Base-by-base conservation (phyloP, 352 stramenopile species). In the Phytophthora sp. region DNA sequence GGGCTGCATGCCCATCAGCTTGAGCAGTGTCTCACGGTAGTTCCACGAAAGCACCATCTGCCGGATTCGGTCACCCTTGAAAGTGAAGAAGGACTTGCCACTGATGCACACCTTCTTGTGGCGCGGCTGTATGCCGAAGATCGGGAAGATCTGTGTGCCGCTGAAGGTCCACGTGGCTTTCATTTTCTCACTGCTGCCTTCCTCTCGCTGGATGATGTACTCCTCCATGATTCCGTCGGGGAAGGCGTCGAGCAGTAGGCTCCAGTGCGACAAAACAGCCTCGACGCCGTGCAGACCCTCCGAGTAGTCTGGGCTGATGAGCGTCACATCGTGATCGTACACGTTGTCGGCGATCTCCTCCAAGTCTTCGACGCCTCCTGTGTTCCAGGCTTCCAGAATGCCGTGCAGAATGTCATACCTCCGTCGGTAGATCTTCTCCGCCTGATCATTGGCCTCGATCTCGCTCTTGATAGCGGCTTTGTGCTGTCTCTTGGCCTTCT, bases 201-300 rank as follows among this genome's bases (percentile, higher is more conserved):
- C 80, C 9, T 89, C 84, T 16, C 79, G 75, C 54, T 88, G 70
- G 57, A 93, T 90, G 51, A 86, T 66, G 63, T 93, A 93, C 56
- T 93, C 84, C 50, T 93, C 84, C 84, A 93, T 93, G 57, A 93
- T 90, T 31, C 84, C 84, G 56, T 93, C 84, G 4, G 84, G 84
- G 53, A 93, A 93, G 8, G 78, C 80, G 56, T 93, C 84, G 29
- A 93, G 56, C 35, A 93, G 57, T 54, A 79, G 31, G 26, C 73
- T 83, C 84, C 84, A 93, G 70, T 93, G 82, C 20, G 75, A 74
- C 84, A 93, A 82, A n/a, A 93, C 69, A 30, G 80, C 80, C 50
- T 89, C 63, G 6, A 91, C 77, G 20, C 84, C 84, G 52, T 79
- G 75, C 24, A 93, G 59, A 20, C 82, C 76, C 59, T 93, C 78